phyloP scores from a whole-genome alignment of 208 protist genomes.

The Strigomonas galati region DNA sequence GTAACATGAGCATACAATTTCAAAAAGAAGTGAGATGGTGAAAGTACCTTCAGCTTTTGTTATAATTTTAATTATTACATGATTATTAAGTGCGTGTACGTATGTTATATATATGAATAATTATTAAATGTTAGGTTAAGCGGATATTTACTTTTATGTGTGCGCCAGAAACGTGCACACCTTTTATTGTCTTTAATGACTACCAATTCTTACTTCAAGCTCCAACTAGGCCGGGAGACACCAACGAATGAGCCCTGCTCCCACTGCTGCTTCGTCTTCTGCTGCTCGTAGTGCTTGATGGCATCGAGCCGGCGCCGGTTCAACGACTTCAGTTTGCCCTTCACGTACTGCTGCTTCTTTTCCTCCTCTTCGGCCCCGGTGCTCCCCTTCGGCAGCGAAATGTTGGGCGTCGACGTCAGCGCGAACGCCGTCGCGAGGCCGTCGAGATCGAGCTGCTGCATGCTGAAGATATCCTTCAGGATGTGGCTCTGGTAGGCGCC shows the following conservation, averaged over 20 bases:
- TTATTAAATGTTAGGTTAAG: neutral
- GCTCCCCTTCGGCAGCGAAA: conserved; percentile 73
- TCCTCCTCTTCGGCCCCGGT: conserved; percentile 34
- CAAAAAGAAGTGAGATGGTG: conserved; percentile 4
- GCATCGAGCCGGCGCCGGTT: conserved; percentile 60
- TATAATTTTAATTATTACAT: neutral
- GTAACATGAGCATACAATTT: conserved; percentile 5
- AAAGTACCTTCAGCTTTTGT: too few relatives aligned
- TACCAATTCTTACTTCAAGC: neutral
- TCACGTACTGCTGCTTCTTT: conserved; percentile 81
- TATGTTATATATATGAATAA: neutral
- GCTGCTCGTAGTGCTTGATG: conserved; percentile 68
- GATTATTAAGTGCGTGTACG: too few relatives aligned
- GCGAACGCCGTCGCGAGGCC: conserved; percentile 92
- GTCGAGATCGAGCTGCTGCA: conserved; percentile 88
- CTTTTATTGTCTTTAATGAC: too few relatives aligned
- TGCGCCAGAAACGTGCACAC: too few relatives aligned
- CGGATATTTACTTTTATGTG: too few relatives aligned
- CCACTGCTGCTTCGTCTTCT: conserved; percentile 85
- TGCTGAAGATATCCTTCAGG: conserved; percentile 92
- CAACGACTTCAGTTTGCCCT: conserved; percentile 87
- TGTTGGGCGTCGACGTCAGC: conserved; percentile 79
- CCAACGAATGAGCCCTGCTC: conserved; percentile 77
- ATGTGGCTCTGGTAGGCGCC: conserved; percentile 93
- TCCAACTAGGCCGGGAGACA: conserved; percentile 12